Evolutionary conservation across 768 basidiomycete genomes (phyloP).

Genomic region (Tephrocybe sp.): DNA sequence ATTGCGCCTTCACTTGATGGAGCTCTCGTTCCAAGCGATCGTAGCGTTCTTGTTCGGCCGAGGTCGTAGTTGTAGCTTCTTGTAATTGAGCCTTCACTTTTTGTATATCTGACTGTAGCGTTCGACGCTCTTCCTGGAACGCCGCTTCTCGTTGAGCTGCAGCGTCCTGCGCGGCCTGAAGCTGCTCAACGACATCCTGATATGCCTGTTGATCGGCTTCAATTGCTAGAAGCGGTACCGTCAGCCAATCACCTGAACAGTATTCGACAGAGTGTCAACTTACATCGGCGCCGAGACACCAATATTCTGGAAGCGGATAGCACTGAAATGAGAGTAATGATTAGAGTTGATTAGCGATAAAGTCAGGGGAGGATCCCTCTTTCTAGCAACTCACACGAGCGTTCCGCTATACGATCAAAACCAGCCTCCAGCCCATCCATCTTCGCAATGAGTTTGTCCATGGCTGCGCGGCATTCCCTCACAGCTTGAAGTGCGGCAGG

Average conservation of each 20-base stretch:
- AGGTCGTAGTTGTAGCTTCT: constrained; percentile 33
- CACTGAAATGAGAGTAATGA: constrained; percentile 39
- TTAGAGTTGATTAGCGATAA: constrained; percentile 5
- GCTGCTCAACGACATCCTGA: constrained; percentile 67
- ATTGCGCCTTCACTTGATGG: constrained; percentile 56
- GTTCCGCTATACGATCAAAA: constrained; percentile 85
- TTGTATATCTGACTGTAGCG: constrained; percentile 54
- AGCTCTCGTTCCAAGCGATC: constrained; percentile 64
- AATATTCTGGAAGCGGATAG: constrained; percentile 73
- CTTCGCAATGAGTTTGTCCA: constrained; percentile 69
- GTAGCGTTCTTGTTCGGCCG: constrained; percentile 48
- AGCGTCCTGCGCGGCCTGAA: constrained; percentile 56
- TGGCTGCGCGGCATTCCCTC: constrained; percentile 52
- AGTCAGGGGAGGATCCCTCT: background rate
- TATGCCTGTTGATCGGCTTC: constrained; percentile 77
- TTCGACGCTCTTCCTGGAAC: constrained; percentile 57
- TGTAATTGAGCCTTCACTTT: constrained; percentile 46
- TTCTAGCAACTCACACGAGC: constrained; percentile 57
- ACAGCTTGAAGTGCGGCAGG: constrained; percentile 52
- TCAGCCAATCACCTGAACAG: constrained; percentile 10
- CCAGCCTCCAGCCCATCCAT: constrained; percentile 80
- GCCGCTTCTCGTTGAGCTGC: constrained; percentile 53
- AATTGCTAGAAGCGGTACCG: constrained; percentile 42
- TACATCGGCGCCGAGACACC: constrained; percentile 69
- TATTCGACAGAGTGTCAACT: constrained; percentile 26